Conservation (phyloP, 495 filamentous ascomycete genomes). For the Aspergillus hancockii region DNA sequence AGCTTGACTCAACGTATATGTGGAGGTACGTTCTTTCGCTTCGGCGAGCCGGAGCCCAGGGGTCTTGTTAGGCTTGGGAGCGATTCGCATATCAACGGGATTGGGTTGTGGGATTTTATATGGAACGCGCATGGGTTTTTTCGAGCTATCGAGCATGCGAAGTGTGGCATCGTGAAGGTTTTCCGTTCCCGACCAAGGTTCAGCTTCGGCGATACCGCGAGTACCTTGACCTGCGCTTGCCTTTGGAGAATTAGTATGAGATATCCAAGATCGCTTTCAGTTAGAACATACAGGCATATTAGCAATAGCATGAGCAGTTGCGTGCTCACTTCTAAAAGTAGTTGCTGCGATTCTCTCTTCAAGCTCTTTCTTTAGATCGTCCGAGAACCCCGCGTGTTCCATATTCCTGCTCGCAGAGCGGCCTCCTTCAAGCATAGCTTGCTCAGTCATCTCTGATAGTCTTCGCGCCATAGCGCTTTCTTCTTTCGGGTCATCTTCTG, state of each 20-base stretch:
- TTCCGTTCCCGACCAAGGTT: slow-evolving; percentile 81
- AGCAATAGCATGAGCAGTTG: slow-evolving; percentile 66
- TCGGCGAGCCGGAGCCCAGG: slow-evolving; percentile 65
- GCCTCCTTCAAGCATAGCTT: slow-evolving; percentile 70
- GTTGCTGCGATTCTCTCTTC: slow-evolving; percentile 71
- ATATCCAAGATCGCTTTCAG: slow-evolving; percentile 5
- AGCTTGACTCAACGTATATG: slow-evolving; percentile 67
- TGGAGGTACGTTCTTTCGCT: slow-evolving; percentile 75
- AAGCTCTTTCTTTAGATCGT: slow-evolving; percentile 75
- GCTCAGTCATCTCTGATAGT: slow-evolving; percentile 77
- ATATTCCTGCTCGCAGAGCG: slow-evolving; percentile 72
- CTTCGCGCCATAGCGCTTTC: slow-evolving; percentile 72
- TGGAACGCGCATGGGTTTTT: slow-evolving; percentile 63
- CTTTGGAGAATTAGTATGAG: slow-evolving; percentile 29
- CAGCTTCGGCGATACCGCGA: slow-evolving; percentile 66
- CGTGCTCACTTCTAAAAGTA: slow-evolving; percentile 69
- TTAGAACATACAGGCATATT: slow-evolving; percentile 55
- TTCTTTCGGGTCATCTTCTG: slow-evolving; percentile 25
- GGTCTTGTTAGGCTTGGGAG: slow-evolving; percentile 42
- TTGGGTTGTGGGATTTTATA: slow-evolving; percentile 53
- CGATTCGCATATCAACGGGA: slow-evolving; percentile 62
- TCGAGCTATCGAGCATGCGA: slow-evolving; percentile 81
- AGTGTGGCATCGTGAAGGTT: slow-evolving; percentile 70
- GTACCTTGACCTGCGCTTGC: slow-evolving; percentile 69
- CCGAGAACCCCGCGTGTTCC: slow-evolving; percentile 81